phyloP scores from a whole-genome alignment of 2,329 filamentous ascomycete species.

The Colletotrichum sp. region DNA sequence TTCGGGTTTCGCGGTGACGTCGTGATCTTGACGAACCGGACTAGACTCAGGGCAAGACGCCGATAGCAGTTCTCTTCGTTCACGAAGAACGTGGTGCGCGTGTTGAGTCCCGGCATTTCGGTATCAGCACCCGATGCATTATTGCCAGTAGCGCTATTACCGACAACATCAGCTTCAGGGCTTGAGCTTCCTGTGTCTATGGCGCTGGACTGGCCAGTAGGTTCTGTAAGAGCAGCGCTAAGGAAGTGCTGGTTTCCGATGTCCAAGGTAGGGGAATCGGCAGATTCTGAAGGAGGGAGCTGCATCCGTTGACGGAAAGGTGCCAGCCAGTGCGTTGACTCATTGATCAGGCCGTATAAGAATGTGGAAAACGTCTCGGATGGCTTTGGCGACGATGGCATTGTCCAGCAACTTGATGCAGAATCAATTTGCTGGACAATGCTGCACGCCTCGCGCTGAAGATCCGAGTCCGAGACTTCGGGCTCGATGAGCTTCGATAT shows the following conservation, averaged over 20 bases:
- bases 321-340: conserved; percentile 1
- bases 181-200: background rate
- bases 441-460: conserved; percentile 4
- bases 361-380: background rate
- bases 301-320: conserved; percentile 1
- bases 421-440: background rate
- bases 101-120: background rate
- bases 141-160: background rate
- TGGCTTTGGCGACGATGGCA: background rate
- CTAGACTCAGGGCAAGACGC: conserved; percentile 23
- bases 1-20: conserved; percentile 34
- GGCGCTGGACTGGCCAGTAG: background rate
- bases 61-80: conserved; percentile 31
- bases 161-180: background rate
- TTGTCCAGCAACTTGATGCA: background rate
- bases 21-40: conserved; percentile 25
- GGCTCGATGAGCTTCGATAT: background rate
- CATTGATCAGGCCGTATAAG: background rate
- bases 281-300: background rate
- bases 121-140: background rate
- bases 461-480: background rate
- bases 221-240: background rate
- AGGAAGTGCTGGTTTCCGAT: background rate
- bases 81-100: conserved; percentile 9
- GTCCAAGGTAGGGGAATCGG: background rate